phyloP scores from a whole-genome alignment of 1,284 basidiomycete genomes.

The Ceratobasidium sp. region DNA sequence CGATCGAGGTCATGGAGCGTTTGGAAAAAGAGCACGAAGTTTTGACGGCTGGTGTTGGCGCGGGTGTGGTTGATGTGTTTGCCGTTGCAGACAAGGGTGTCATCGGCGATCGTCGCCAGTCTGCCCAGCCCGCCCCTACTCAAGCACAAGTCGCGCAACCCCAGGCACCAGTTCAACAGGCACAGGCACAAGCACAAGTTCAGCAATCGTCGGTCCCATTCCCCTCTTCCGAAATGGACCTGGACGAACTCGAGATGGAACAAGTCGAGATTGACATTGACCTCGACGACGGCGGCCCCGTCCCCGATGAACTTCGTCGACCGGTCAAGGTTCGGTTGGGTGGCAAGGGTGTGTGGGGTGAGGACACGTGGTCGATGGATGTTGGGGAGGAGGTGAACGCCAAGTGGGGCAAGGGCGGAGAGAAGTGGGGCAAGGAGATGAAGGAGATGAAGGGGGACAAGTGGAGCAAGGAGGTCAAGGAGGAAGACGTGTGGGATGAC shows the following conservation, averaged over 20 bases:
- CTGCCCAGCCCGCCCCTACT: not conserved
- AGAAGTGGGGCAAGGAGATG: not conserved
- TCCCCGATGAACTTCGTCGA: slow-evolving; percentile 24
- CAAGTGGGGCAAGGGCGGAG: too few relatives aligned
- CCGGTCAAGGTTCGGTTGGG: slow-evolving; percentile 32
- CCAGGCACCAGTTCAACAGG: not conserved
- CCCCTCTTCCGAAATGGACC: slow-evolving; percentile 8
- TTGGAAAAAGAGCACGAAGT: slow-evolving; percentile 8
- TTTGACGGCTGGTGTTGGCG: slow-evolving; percentile 4
- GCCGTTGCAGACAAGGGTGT: slow-evolving; percentile 7
- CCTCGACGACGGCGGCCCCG: slow-evolving; percentile 32
- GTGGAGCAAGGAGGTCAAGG: not conserved
- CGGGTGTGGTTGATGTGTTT: slow-evolving; percentile 1
- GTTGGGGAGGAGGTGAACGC: not conserved
- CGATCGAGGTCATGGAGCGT: slow-evolving; percentile 16
- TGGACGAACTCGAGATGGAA: slow-evolving; percentile 30
- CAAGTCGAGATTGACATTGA: slow-evolving; percentile 35
- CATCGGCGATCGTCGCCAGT: slow-evolving; percentile 15
- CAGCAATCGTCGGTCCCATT: not conserved
- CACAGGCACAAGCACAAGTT: not conserved
- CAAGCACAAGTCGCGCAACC: not conserved
- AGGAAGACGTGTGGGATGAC: not conserved
- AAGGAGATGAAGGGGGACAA: not conserved
- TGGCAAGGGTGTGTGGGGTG: not conserved
- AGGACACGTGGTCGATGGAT: not conserved